Percentiles rank a stretch among this genome's conserved stretches.
These are phyloP conservation scores for Cladosporium sp. DNA, from an alignment of 2,329 filamentous ascomycete genomes.

Conservation along the genomic window DNA sequence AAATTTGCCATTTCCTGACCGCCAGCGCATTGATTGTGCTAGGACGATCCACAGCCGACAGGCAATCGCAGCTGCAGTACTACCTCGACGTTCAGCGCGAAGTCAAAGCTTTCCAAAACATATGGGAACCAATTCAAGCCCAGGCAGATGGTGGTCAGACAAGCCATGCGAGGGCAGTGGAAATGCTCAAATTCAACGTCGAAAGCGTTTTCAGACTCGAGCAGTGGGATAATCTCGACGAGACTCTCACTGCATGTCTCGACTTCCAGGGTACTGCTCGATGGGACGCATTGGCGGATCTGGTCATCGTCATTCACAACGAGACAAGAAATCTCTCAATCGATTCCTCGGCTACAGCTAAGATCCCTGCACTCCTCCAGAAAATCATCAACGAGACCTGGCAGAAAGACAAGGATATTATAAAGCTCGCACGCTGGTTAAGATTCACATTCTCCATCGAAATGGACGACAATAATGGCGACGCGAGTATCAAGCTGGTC, in stretches of 20 bases:
- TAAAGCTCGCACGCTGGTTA: conserved; percentile 67
- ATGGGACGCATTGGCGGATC: conserved; percentile 43
- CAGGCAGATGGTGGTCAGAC: conserved; percentile 16
- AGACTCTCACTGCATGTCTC: conserved; percentile 48
- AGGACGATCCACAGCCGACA: conserved; percentile 42
- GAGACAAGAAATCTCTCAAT: conserved; percentile 25
- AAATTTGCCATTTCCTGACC: conserved; percentile 66
- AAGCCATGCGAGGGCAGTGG: conserved; percentile 52
- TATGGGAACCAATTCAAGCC: conserved; percentile 38
- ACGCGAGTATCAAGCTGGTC: conserved; percentile 41
- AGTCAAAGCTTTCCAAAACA: conserved; percentile 39
- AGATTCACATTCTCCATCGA: conserved; percentile 65
- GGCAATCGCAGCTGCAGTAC: conserved; percentile 48
- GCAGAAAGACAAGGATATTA: conserved; percentile 44
- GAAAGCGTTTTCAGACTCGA: conserved; percentile 64
- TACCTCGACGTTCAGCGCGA: conserved; percentile 59
- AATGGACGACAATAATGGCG: conserved; percentile 33
- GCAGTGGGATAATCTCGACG: conserved; percentile 59
- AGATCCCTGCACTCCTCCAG: conserved; percentile 42
- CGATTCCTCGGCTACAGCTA: conserved; percentile 15
- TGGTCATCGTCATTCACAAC: conserved; percentile 40
- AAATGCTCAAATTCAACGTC: conserved; percentile 69
- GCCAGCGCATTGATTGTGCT: conserved; percentile 41
- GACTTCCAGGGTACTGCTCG: conserved; percentile 25
- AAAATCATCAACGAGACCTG: conserved; percentile 66